These are phyloP conservation scores for Cephaloascus fragrans DNA, from an alignment of 805 yeast genomes.

Conservation along the genomic window DNA sequence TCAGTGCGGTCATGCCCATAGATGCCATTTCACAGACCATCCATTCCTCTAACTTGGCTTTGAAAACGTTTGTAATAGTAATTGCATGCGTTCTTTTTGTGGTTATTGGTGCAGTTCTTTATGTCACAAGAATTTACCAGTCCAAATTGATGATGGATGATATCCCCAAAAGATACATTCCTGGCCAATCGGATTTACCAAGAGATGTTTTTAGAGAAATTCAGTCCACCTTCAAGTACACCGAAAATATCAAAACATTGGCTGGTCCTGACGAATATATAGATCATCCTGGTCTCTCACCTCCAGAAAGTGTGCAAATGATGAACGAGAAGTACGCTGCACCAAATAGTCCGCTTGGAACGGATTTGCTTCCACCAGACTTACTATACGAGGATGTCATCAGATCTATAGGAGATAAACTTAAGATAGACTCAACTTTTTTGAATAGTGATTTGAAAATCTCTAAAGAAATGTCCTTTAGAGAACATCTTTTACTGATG, in stretches of 20 bases:
- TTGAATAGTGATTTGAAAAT: constrained; percentile 19
- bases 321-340: constrained; percentile 11
- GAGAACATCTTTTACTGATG: constrained; percentile 30
- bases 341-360: neutral
- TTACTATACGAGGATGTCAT: constrained; percentile 42
- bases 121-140: constrained; percentile 49
- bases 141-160: constrained; percentile 54
- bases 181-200: constrained; percentile 47
- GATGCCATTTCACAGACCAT: constrained; percentile 63
- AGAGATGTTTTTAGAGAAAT: constrained; percentile 14
- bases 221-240: constrained; percentile 14
- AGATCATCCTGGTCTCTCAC: constrained; percentile 29
- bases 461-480: constrained; percentile 29
- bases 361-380: neutral
- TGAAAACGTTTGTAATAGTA: constrained; percentile 75
- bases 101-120: constrained; percentile 36
- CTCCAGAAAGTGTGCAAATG: constrained; percentile 28
- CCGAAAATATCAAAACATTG: constrained; percentile 18
- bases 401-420: constrained; percentile 48
- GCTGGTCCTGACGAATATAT: constrained; percentile 27
- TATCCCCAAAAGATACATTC: constrained; percentile 72
- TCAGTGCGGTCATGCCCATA: constrained; percentile 65
- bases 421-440: constrained; percentile 37
- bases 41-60: constrained; percentile 46
- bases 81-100: constrained; percentile 58